Conservation (phyloP, 306 rosid species). For the Castanea mollissima region DNA sequence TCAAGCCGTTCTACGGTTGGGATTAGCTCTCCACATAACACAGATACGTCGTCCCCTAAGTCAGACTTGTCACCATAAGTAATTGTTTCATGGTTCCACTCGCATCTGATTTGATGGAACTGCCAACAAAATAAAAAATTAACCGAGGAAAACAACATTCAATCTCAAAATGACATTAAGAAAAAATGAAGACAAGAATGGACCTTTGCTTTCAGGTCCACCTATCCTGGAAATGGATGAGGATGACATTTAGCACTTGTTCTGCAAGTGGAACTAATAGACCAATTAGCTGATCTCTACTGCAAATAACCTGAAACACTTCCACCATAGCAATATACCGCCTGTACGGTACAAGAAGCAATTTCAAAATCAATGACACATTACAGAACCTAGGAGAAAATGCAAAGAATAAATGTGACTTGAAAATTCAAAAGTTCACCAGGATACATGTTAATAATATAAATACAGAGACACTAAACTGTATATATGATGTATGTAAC, state of each 20-base stretch:
- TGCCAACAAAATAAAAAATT: constrained; percentile 33
- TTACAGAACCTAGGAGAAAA: not conserved
- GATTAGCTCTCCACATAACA: constrained; percentile 58
- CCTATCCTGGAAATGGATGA: constrained; percentile 82
- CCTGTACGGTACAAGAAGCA: constrained; percentile 46
- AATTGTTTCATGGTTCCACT: constrained; percentile 36
- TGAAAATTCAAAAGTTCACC: not conserved
- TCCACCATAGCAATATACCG: constrained; percentile 86
- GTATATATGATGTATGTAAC: no score
- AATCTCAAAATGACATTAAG: not conserved
- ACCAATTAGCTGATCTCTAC: constrained; percentile 61
- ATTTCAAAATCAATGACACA: constrained; percentile 19
- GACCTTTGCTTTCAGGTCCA: constrained; percentile 8
- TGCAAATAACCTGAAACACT: constrained; percentile 77
- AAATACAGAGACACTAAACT: no score
- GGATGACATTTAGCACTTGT: constrained; percentile 70
- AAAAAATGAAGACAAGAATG: not conserved
- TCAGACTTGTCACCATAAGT: constrained; percentile 36
- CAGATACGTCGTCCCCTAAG: constrained; percentile 47
- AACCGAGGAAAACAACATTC: constrained; percentile 8
- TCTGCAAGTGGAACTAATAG: constrained; percentile 73
- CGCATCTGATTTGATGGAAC: constrained; percentile 45
- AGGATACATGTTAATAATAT: not conserved
- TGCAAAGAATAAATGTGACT: not conserved
- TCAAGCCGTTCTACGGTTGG: constrained; percentile 80